Evolutionary conservation across 2,329 filamentous ascomycete species (phyloP).

Genomic region (Colletotrichum incanum): DNA sequence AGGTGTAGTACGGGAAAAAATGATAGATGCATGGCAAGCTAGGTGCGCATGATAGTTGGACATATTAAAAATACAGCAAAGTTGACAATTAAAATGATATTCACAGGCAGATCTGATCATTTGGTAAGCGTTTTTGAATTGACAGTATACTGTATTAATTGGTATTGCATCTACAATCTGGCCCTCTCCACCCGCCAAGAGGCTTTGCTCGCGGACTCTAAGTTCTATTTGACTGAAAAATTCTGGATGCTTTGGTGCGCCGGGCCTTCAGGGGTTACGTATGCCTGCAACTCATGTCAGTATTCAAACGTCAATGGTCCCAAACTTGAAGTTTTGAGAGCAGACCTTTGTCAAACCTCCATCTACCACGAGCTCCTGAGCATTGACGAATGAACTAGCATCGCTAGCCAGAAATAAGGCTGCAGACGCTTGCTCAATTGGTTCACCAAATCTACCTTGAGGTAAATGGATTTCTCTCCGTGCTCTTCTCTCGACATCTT

Average conservation of each 20-base stretch:
- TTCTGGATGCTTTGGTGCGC: constrained; percentile 14
- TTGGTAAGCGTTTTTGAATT: too few species aligned
- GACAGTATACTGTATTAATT: too few species aligned
- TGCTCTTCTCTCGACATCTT: constrained; percentile 78
- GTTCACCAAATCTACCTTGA: constrained; percentile 81
- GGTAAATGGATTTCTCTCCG: constrained; percentile 84
- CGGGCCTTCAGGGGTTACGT: constrained; percentile 32
- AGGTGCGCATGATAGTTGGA: too few species aligned
- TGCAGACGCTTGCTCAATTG: constrained; percentile 83
- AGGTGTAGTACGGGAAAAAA: too few species aligned
- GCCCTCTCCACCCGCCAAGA: too few species aligned
- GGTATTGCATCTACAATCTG: too few species aligned
- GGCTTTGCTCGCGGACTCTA: too few species aligned
- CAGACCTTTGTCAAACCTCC: constrained; percentile 76
- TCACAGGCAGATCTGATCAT: too few species aligned
- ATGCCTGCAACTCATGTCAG: not conserved
- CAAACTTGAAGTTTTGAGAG: constrained; percentile 12
- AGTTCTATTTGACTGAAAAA: not conserved
- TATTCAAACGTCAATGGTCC: too few species aligned
- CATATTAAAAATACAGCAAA: too few species aligned
- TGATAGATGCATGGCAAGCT: too few species aligned
- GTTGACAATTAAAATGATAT: too few species aligned
- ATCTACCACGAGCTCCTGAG: constrained; percentile 80
- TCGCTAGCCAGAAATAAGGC: constrained; percentile 83
- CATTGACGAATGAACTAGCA: constrained; percentile 82